Base-by-base conservation (phyloP, 306 rosid species). In the Fragaria iinumae region DNA sequence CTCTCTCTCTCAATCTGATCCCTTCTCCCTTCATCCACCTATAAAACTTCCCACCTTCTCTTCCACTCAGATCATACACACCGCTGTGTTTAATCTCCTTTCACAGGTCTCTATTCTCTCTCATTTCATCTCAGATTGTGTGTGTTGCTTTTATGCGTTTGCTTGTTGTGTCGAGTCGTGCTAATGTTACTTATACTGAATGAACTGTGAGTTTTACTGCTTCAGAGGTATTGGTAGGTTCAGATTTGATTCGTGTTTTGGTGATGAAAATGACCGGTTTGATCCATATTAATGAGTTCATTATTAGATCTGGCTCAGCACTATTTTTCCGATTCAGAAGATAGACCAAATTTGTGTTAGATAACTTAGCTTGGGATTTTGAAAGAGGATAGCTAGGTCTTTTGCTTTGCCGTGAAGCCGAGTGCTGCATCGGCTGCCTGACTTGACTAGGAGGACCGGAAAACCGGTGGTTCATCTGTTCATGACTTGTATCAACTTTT, bases 1-100 rank as follows among this genome's bases (percentile, higher is more conserved):
- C 76, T 83, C 6, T 41, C 47, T 73, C 69, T n/a, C n/a, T n/a
- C n/a, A n/a, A n/a, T n/a, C n/a, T 83, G 76, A 84, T 84, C 89
- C 69, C 56, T 69, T 80, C 77, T 66, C 63, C n/a, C 72, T 78
- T 57, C 72, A 73, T 20, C 14, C 73, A 4, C 36, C 70, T 25
- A 21, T 43, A 32, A 27, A 38, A 74, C 69, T 6, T 10, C 11
- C 39, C 41, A 27, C n/a, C 38, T 44, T 44, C 14, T 52, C 57
- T 18, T 41, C 34, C 38, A 52, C 27, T 23, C 27, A 29, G 13
- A 63, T 63, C 21, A 38, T 32, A 63, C 68, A 6, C 68, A 5
- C 11, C n/a, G 43, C 21, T 63, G 21, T 63, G 68, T 38, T 2
- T 63, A 6, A 14, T 63, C 21, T 59, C 43, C 68, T 13, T 63